phyloP scores from a whole-genome alignment of 257 asterid species.

The Fraxinus pennsylvanica region DNA sequence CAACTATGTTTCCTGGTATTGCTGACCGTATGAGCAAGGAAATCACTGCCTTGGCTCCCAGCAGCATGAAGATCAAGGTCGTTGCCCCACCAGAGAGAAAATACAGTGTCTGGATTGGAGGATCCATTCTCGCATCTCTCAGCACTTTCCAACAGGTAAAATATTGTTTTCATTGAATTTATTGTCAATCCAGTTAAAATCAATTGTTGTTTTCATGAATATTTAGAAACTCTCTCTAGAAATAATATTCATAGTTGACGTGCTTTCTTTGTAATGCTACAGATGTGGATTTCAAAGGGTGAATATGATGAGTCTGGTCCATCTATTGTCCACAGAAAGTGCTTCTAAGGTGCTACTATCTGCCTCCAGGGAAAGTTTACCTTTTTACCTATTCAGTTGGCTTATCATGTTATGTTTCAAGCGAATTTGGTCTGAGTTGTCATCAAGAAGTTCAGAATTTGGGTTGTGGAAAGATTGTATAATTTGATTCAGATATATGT shows the following conservation, averaged over 20 bases:
- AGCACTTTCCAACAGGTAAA: constrained; percentile 55
- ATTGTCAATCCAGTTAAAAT: not conserved
- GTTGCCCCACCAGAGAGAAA: constrained; percentile 52
- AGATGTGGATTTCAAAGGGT: constrained; percentile 57
- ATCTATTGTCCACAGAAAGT: constrained; percentile 54
- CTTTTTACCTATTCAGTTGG: constrained; percentile 20
- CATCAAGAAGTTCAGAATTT: constrained; percentile 24
- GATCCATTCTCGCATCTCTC: constrained; percentile 54
- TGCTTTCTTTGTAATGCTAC: not conserved
- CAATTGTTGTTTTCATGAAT: not conserved
- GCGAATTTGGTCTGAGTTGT: constrained; percentile 19
- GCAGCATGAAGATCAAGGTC: too few relatives aligned
- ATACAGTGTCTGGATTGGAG: constrained; percentile 63
- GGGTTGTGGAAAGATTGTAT: constrained; percentile 16
- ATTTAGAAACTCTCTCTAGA: not conserved
- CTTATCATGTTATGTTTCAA: constrained; percentile 23
- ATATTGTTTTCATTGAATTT: not conserved
- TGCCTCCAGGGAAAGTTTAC: constrained; percentile 20
- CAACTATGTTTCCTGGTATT: constrained; percentile 56
- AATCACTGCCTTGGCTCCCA: too few relatives aligned
- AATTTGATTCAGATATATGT: not conserved
- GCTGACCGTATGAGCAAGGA: constrained; percentile 50
- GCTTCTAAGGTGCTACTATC: constrained; percentile 41
- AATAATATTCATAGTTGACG: not conserved
- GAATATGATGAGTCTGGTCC: constrained; percentile 56